phyloP scores from a whole-genome alignment of 164 flowering plant species.

The Macadamia tetraphylla region DNA sequence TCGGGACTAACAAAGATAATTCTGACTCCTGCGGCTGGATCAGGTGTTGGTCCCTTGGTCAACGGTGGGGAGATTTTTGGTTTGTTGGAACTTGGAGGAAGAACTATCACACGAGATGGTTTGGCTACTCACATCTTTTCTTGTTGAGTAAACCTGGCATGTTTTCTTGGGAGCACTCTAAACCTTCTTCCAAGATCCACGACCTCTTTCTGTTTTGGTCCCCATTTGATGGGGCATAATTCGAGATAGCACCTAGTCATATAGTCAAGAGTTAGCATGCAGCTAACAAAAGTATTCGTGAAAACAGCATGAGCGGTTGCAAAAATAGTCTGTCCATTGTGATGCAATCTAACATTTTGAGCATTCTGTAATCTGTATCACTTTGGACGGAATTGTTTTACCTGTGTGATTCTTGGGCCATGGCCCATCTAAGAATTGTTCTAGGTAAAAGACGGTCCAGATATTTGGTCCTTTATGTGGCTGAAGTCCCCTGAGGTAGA shows the following conservation, averaged over 20 bases:
- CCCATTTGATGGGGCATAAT: neutral
- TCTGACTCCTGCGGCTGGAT: constrained; percentile 49
- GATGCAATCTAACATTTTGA: neutral
- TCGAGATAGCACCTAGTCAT: neutral
- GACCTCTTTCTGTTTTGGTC: neutral
- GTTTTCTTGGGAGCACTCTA: neutral
- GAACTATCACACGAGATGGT: constrained; percentile 83
- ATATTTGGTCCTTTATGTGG: neutral
- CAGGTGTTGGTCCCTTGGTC: constrained; percentile 56
- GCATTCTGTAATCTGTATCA: neutral
- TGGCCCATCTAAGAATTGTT: neutral
- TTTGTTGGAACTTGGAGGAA: constrained; percentile 54
- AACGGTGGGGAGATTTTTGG: constrained; percentile 76
- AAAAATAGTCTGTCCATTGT: neutral
- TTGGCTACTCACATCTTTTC: constrained; percentile 9
- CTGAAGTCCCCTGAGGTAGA: neutral
- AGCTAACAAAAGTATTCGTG: neutral
- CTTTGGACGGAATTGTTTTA: neutral
- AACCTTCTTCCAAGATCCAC: neutral
- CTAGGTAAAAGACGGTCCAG: neutral
- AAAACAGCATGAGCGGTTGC: neutral
- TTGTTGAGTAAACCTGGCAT: neutral
- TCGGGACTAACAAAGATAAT: constrained; percentile 55
- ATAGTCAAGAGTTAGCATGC: neutral
- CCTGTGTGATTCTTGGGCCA: neutral